phyloP scores from a whole-genome alignment of 305 asterid species.

The Ilex paraguariensis region DNA sequence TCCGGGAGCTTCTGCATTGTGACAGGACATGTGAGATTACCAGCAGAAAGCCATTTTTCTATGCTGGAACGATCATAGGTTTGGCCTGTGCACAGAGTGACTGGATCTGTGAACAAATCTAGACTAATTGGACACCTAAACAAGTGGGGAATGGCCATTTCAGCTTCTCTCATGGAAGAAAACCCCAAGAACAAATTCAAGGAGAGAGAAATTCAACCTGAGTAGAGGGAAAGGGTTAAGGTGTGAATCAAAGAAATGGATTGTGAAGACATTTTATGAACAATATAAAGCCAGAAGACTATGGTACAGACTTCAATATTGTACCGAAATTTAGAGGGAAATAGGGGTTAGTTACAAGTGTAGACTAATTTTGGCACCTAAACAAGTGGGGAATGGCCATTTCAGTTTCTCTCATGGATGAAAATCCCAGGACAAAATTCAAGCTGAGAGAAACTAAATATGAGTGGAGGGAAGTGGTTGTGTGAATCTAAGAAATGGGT shows the following conservation, averaged over 20 bases:
- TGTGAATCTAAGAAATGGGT: too few species aligned
- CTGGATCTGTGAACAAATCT: conserved; percentile 55
- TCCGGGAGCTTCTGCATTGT: conserved; percentile 64
- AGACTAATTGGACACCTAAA: conserved; percentile 58
- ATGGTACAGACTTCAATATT: too few species aligned
- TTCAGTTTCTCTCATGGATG: too few species aligned
- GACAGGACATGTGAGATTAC: conserved; percentile 48
- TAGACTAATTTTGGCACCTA: too few species aligned
- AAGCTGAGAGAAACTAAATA: too few species aligned
- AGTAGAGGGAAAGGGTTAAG: not conserved
- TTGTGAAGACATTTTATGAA: not conserved
- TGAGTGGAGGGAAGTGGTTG: too few species aligned
- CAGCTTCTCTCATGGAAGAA: conserved; percentile 19
- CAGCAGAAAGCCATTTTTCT: conserved; percentile 47
- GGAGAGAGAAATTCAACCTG: not conserved
- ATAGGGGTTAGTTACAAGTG: too few species aligned
- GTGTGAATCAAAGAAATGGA: not conserved
- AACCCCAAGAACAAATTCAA: not conserved
- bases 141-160: conserved; percentile 36
- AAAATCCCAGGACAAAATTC: too few species aligned
- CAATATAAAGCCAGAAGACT: too few species aligned
- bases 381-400: too few species aligned
- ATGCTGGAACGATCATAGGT: conserved; percentile 54
- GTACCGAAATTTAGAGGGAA: too few species aligned
- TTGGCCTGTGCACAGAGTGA: conserved; percentile 57